Evolutionary conservation across 1,139 yeast genomes (phyloP).

Genomic region (Debaryomyces nepalensis): DNA sequence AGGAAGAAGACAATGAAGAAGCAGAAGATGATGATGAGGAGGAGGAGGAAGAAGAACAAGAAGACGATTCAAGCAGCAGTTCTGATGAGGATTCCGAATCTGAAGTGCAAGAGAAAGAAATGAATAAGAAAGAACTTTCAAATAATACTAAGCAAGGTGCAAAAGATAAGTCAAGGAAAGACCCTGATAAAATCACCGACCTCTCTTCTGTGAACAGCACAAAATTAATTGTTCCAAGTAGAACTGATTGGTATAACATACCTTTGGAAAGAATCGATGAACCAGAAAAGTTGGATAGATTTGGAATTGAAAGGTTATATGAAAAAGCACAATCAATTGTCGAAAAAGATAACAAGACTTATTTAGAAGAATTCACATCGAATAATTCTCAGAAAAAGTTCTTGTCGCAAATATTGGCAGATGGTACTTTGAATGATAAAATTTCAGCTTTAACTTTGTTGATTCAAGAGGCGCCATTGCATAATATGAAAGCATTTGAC

Average conservation of each 20-base stretch:
- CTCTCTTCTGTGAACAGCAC: conserved; percentile 60
- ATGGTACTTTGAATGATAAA: conserved; percentile 95
- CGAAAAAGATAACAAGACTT: conserved; percentile 72
- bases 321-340: conserved; percentile 70
- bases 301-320: conserved; percentile 57
- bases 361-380: conserved; percentile 76
- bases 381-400: conserved; percentile 87
- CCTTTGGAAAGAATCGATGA: conserved; percentile 39
- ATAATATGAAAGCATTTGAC: conserved; percentile 83
- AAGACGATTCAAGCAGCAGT: conserved; percentile 15
- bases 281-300: conserved; percentile 50
- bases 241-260: conserved; percentile 75
- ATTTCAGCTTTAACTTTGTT: conserved; percentile 91
- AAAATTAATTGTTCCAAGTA: conserved; percentile 62
- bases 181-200: conserved; percentile 51
- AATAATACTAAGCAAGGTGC: conserved; percentile 2
- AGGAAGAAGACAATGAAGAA: conserved; percentile 27
- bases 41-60: conserved; percentile 19
- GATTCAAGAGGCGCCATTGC: conserved; percentile 94
- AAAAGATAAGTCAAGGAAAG: conserved; percentile 19
- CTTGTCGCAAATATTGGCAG: conserved; percentile 83
- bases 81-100: conserved; percentile 10
- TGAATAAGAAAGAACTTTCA: conserved; percentile 15
- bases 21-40: conserved; percentile 19
- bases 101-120: conserved; percentile 19